Base-by-base conservation (phyloP, 1,284 basidiomycete genomes). In the Sporisorium graminicola region DNA sequence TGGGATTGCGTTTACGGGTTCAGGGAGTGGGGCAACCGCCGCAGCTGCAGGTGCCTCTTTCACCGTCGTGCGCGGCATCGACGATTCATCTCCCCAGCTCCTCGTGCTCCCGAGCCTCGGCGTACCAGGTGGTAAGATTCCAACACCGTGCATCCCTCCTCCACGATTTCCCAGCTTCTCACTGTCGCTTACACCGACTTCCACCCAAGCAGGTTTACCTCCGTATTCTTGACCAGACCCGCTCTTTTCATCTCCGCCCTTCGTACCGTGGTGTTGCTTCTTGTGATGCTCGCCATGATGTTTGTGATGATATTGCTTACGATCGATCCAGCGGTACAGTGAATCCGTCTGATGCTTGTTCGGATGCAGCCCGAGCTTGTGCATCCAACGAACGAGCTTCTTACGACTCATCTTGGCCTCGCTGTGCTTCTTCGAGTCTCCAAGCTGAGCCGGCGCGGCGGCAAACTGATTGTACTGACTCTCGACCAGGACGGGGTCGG, bases 401-500 rank as follows among this genome's bases (percentile, higher is more conserved):
- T 46, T 33, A 14, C 33, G 42, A 5, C 24, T 58, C 58, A 52
- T 26, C 16, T 33, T 26, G 33, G 26, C 29, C 16, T 35, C 35
- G 16, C 33, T 29, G 35, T 49, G 29, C 5, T 58, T 5, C 33
- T 61, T 47, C 18, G 40, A n/a, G 9, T 43, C n/a, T 26, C 24
- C 5, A 47, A 0, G 26, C 16, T 29, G 46, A n/a, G 16, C 26
- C 16, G 40, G 8, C 20, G 47, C 18, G 9, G 31, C 33, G n/a
- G 55, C 37, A 49, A 66, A 66, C 26, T 72, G 69, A n/a, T 72
- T 56, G 40, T 62, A 62, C 27, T 59, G 5, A 12, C 56, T 40
- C 47, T 66, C 35, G 16, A 66, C 47, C 2, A 62, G 31, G 4
- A 26, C 56, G 2, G 64, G 51, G 0, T 18, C 1, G 0, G 50